A percentile compares a stretch with the other conserved stretches of the same genome.
Evolutionary conservation across 768 basidiomycete species (phyloP).

Genomic region (Pleurotus ostreatus): DNA sequence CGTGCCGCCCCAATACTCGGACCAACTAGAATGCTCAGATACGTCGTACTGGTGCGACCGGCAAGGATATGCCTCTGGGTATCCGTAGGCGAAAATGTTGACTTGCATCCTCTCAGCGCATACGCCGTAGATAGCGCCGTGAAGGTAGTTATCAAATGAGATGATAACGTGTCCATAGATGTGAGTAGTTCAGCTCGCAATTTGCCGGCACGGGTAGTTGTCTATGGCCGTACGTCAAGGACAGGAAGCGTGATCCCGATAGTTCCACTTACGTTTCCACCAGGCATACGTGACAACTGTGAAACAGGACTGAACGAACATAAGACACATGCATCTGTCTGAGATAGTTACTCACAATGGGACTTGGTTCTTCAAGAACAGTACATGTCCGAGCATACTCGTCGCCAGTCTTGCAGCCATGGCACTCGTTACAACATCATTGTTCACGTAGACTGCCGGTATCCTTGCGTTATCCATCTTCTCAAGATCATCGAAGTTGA

Average conservation of each 20-base stretch:
- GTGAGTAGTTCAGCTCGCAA: conserved; percentile 58
- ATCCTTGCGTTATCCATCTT: conserved; percentile 14
- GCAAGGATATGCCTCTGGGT: neutral
- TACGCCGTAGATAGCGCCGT: conserved; percentile 62
- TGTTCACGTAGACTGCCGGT: conserved; percentile 41
- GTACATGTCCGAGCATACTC: conserved; percentile 61
- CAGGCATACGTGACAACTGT: conserved; percentile 58
- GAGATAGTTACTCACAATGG: conserved; percentile 56
- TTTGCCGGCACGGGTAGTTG: conserved; percentile 47
- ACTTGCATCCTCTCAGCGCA: neutral
- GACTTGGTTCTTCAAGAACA: conserved; percentile 76
- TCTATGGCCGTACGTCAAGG: conserved; percentile 20
- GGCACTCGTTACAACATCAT: conserved; percentile 46
- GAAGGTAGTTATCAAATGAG: conserved; percentile 74
- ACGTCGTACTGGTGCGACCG: conserved; percentile 28
- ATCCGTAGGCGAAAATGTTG: neutral
- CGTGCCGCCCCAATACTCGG: conserved; percentile 60
- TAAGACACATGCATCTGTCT: neutral
- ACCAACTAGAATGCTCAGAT: conserved; percentile 63
- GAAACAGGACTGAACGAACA: conserved; percentile 47
- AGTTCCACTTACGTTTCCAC: conserved; percentile 31
- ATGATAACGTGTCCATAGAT: conserved; percentile 67
- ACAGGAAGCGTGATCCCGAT: neutral
- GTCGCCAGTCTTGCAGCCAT: conserved; percentile 64
- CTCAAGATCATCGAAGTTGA: neutral